A percentile compares a stretch with the other conserved stretches of the same genome.
Evolutionary conservation across 495 filamentous ascomycete species (phyloP).

Genomic region (Rhizodiscina lignyota): DNA sequence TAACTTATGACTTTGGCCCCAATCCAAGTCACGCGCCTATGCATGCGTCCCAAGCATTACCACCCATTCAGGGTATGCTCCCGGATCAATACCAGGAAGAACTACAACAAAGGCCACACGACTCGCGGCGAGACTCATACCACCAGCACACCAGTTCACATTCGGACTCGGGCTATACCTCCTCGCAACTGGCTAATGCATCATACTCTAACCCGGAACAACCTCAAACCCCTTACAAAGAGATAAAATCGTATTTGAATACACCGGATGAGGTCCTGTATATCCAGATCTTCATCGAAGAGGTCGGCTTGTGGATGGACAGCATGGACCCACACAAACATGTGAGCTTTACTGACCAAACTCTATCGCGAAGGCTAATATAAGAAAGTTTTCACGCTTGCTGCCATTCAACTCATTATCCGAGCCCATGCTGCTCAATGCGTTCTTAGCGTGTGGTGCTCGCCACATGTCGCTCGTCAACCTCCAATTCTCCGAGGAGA

Average conservation of each 20-base stretch:
- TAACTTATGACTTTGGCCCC: conserved; percentile 26
- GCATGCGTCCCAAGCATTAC: conserved; percentile 23
- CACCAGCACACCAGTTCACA: conserved; percentile 12
- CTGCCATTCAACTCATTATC: conserved; percentile 67
- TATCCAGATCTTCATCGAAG: conserved; percentile 83
- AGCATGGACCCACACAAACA: conserved; percentile 75
- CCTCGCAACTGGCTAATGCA: conserved; percentile 5
- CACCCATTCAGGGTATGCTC: conserved; percentile 24
- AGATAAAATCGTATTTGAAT: conserved; percentile 34
- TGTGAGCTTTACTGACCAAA: conserved; percentile 35
- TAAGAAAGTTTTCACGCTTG: conserved; percentile 61
- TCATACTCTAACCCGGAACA: conserved; percentile 21
- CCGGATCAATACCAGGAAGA: conserved; percentile 19
- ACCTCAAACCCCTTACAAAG: conserved; percentile 15
- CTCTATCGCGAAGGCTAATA: no score
- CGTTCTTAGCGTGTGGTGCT: conserved; percentile 78
- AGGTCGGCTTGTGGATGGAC: conserved; percentile 91
- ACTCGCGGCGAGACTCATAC: conserved; percentile 14
- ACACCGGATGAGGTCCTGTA: conserved; percentile 62
- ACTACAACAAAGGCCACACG: conserved; percentile 5
- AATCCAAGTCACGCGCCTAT: conserved; percentile 13
- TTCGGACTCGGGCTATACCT: conserved; percentile 20
- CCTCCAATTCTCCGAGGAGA: conserved; percentile 53
- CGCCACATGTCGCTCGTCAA: conserved; percentile 62
- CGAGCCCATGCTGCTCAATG: conserved; percentile 83